These are phyloP conservation scores for Boletus huronensis DNA, from an alignment of 768 basidiomycete species.

Conservation along the genomic window DNA sequence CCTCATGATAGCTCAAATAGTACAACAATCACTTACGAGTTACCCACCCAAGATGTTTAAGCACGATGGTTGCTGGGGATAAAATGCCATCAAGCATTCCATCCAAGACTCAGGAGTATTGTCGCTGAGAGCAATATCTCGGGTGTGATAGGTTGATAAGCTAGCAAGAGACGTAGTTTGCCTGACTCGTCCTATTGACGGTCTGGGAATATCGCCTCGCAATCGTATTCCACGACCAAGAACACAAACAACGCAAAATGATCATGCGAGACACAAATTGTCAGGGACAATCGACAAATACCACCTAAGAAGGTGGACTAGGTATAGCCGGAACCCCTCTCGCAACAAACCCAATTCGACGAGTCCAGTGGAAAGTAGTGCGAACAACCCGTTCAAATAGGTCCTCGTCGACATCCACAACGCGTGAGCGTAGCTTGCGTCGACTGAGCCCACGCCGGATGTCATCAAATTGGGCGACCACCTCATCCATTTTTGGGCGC, in stretches of 20 bases:
- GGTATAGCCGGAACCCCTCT: slow-evolving; percentile 14
- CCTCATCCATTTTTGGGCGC: slow-evolving; percentile 23
- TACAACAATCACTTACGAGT: too few relatives aligned
- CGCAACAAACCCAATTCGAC: slow-evolving; percentile 16
- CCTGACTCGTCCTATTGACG: too few relatives aligned
- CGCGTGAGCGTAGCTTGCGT: slow-evolving; percentile 27
- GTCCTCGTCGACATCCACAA: slow-evolving; percentile 19
- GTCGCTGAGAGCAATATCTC: too few relatives aligned
- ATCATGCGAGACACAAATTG: background rate
- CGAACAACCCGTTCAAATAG: slow-evolving; percentile 7
- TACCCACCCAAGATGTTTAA: too few relatives aligned
- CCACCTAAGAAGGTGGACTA: background rate
- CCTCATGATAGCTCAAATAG: too few relatives aligned
- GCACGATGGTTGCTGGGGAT: too few relatives aligned
- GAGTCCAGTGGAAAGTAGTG: slow-evolving; percentile 22
- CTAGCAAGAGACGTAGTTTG: too few relatives aligned
- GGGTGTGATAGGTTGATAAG: too few relatives aligned
- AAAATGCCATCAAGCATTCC: too few relatives aligned
- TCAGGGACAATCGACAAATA: background rate
- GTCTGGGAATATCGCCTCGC: too few relatives aligned
- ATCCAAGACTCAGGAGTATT: too few relatives aligned
- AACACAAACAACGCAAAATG: background rate
- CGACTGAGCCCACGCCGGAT: slow-evolving; percentile 8
- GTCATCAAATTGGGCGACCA: slow-evolving; percentile 15
- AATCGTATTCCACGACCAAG: too few relatives aligned